Base-by-base conservation (phyloP, 2,329 filamentous ascomycete species). In the Atkinsonella hypoxylon region DNA sequence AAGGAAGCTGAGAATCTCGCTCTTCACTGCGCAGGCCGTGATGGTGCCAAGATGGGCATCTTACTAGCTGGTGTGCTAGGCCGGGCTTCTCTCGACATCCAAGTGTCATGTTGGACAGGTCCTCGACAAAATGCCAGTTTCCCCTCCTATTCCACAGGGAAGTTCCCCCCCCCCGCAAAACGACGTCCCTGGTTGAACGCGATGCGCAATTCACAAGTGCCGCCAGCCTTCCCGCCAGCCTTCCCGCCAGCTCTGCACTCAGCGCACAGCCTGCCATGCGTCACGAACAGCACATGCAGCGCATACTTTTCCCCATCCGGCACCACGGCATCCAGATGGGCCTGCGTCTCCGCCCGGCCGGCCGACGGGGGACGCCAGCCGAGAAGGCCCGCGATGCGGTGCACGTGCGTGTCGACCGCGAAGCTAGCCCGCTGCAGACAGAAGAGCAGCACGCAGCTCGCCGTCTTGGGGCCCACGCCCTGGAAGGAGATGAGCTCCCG, bases 401-500 rank as follows among this genome's bases (percentile, higher is more conserved):
- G 68, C 1, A 77, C 74, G 48, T 78, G 75, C 0, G 75, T 77
- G 54, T 78, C 75, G 34, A 78, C 75, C 3, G 75, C 73, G 56
- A 78, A 77, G 53, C 67, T 71, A 41, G 69, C 65, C 39, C 73
- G 59, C 22, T 62, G 61, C 46, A 77, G 62, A 53, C 75, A 77
- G 56, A 78, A 78, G 36, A 78, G 64, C 31, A 76, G 56, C 9
- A 78, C 73, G 56, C 75, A 78, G 54, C 68, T 70, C 8, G 76
- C 76, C 34, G 74, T 78, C 66, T 78, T 79, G 55, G 73, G 73
- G 0, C 75, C 76, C 1, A 79, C 73, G 48, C 75, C 75, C 30
- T 68, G 64, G 56, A 76, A 78, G 10, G 65, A 62, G 44, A 77
- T 64, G 54, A 79, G 62, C 62, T 76, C 72, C 41, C 61, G 59